These are phyloP conservation scores for Fusarium incarnatum DNA, from an alignment of 2,329 filamentous ascomycete genomes.

Conservation along the genomic window DNA sequence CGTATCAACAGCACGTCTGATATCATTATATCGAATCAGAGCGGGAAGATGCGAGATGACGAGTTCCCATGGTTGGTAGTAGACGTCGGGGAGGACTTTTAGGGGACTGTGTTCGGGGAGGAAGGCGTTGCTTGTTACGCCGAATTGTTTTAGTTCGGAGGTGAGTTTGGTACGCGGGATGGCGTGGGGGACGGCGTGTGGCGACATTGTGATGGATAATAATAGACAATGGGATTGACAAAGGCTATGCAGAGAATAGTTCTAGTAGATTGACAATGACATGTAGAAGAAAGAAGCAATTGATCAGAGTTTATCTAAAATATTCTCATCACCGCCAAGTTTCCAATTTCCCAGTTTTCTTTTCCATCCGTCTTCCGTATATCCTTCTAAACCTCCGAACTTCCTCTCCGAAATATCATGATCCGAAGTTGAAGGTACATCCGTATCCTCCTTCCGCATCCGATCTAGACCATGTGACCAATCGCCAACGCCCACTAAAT, in stretches of 20 bases:
- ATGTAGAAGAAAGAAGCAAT: slow-evolving; percentile 2
- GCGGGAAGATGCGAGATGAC: slow-evolving; percentile 75
- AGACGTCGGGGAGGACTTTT: slow-evolving; percentile 71
- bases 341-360: not conserved
- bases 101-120: slow-evolving; percentile 78
- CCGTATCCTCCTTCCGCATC: slow-evolving; percentile 3
- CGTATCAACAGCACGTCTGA: slow-evolving; percentile 71
- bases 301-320: slow-evolving; percentile 18
- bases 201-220: slow-evolving; percentile 52
- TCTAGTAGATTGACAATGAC: not conserved
- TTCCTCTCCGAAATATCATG: not conserved
- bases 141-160: slow-evolving; percentile 51
- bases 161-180: slow-evolving; percentile 32
- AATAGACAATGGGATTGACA: not conserved
- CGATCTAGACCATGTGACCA: slow-evolving; percentile 27
- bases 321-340: slow-evolving; percentile 1
- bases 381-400: slow-evolving; percentile 4
- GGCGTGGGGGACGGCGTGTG: slow-evolving; percentile 52
- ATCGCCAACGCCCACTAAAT: slow-evolving; percentile 7
- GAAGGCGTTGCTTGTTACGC: slow-evolving; percentile 74
- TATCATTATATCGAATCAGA: slow-evolving; percentile 68
- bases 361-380: slow-evolving; percentile 21
- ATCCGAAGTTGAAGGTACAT: not conserved
- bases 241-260: not conserved
- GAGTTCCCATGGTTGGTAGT: slow-evolving; percentile 85